Evolutionary conservation across 2,329 filamentous ascomycete species (phyloP).

Genomic region (Chalara sp.): DNA sequence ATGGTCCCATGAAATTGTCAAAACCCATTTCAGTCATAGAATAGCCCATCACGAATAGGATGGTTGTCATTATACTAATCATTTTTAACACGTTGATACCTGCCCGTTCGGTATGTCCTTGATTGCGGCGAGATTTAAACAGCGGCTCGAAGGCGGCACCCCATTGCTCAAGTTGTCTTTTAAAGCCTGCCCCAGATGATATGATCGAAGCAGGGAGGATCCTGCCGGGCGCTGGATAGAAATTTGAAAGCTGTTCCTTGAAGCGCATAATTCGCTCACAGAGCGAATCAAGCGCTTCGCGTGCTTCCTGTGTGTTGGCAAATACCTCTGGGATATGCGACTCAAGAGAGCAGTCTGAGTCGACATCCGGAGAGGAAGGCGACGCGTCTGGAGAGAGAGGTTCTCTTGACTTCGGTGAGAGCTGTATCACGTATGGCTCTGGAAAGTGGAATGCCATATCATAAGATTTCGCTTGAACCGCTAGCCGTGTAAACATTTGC

Average conservation of each 20-base stretch:
- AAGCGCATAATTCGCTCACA: constrained; percentile 52
- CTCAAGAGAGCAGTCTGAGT: constrained; percentile 13
- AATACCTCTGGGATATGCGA: constrained; percentile 31
- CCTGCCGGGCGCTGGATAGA: constrained; percentile 37
- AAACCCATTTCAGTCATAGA: constrained; percentile 52
- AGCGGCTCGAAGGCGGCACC: constrained; percentile 48
- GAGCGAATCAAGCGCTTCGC: constrained; percentile 48
- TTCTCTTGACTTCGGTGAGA: constrained; percentile 31
- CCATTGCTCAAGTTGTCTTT: constrained; percentile 47
- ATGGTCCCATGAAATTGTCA: constrained; percentile 45
- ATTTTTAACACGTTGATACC: constrained; percentile 57
- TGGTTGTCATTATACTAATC: constrained; percentile 50
- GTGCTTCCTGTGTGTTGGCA: constrained; percentile 44
- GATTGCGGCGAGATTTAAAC: constrained; percentile 38
- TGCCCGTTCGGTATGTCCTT: constrained; percentile 45
- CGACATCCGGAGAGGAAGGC: constrained; percentile 34
- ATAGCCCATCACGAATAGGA: constrained; percentile 55
- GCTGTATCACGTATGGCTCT: constrained; percentile 51
- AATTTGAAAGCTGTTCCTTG: constrained; percentile 46
- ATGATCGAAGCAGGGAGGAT: constrained; percentile 33
- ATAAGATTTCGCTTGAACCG: constrained; percentile 61
- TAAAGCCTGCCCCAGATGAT: constrained; percentile 33
- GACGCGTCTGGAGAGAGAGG: constrained; percentile 18
- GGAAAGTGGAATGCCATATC: constrained; percentile 64
- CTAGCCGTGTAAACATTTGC: constrained; percentile 56